Percentiles rank a stretch among this genome's conserved stretches.
phyloP scores from a whole-genome alignment of 2,329 filamentous ascomycete species.

The Fusarium tanahbumbuense region DNA sequence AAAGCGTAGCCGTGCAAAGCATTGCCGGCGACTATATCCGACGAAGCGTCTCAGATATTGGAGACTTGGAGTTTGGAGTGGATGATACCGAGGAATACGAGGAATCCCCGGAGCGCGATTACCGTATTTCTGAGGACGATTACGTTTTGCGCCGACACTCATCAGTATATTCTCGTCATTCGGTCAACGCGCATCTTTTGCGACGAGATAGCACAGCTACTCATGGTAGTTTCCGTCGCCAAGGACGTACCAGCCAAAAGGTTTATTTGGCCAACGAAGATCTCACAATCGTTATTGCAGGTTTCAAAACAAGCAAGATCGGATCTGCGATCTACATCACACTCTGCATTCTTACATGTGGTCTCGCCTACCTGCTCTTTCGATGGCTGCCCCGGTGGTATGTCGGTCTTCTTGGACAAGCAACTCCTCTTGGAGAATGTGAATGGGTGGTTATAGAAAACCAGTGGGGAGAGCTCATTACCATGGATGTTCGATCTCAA shows the following conservation, averaged over 20 bases:
- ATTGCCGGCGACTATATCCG: conserved; percentile 43
- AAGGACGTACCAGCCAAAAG: conserved; percentile 82
- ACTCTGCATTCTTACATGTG: conserved; percentile 78
- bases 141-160: conserved; percentile 69
- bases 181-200: conserved; percentile 73
- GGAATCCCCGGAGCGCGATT: conserved; percentile 56
- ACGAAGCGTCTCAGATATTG: conserved; percentile 53
- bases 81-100: conserved; percentile 56
- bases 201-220: conserved; percentile 78
- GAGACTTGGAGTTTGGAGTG: conserved; percentile 54
- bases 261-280: conserved; percentile 94
- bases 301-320: conserved; percentile 80
- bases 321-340: conserved; percentile 77
- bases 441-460: conserved; percentile 97
- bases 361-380: conserved; percentile 84
- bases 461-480: conserved; percentile 91
- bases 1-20: conserved; percentile 46
- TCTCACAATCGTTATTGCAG: conserved; percentile 91
- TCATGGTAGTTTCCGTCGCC: conserved; percentile 70
- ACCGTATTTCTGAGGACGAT: conserved; percentile 56
- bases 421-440: conserved; percentile 77
- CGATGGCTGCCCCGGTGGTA: conserved; percentile 93
- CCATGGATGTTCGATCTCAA: conserved; percentile 73
- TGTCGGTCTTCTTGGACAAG: conserved; percentile 77
- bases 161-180: conserved; percentile 68